Evolutionary conservation across 768 basidiomycete species (phyloP).

Genomic region (Panaeolus cyanescens): DNA sequence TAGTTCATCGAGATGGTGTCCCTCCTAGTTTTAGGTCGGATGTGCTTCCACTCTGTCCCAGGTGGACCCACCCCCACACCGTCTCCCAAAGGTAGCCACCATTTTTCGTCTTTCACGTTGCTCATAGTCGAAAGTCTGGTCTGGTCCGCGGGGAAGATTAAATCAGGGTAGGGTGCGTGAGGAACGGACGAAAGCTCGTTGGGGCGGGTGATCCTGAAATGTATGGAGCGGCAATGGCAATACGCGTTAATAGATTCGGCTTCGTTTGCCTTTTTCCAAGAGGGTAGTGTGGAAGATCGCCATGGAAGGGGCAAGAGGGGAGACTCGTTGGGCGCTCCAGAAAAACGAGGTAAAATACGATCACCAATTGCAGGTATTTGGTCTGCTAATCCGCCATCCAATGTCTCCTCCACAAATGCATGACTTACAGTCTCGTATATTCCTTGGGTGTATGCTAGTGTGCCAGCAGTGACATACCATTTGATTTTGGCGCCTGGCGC

Average conservation of each 20-base stretch:
- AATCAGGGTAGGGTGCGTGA: conserved; percentile 25
- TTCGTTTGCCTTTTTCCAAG: not conserved
- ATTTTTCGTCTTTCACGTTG: conserved; percentile 28
- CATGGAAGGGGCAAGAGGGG: conserved; percentile 22
- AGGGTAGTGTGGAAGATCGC: conserved; percentile 10
- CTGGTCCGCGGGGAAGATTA: conserved; percentile 22
- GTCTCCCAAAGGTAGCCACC: conserved; percentile 23
- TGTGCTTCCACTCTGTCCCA: not conserved
- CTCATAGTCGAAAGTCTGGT: conserved; percentile 21
- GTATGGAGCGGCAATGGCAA: conserved; percentile 28
- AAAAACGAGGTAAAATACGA: conserved; percentile 20
- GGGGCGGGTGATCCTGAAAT: conserved; percentile 26
- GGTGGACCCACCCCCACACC: not conserved
- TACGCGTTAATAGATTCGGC: conserved; percentile 13
- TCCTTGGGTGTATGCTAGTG: conserved; percentile 25
- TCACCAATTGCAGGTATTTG: conserved; percentile 20
- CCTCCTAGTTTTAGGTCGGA: conserved; percentile 1
- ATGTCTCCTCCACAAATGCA: conserved; percentile 26
- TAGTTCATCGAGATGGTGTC: not conserved
- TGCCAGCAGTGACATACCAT: conserved; percentile 28
- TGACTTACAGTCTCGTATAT: conserved; percentile 24
- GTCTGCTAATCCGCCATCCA: conserved; percentile 34
- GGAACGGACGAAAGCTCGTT: conserved; percentile 20
- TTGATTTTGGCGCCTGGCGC: not conserved
- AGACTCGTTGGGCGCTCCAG: conserved; percentile 14